These are phyloP conservation scores for Fonsecaea monophora DNA, from an alignment of 2,329 filamentous ascomycete species.

Conservation along the genomic window DNA sequence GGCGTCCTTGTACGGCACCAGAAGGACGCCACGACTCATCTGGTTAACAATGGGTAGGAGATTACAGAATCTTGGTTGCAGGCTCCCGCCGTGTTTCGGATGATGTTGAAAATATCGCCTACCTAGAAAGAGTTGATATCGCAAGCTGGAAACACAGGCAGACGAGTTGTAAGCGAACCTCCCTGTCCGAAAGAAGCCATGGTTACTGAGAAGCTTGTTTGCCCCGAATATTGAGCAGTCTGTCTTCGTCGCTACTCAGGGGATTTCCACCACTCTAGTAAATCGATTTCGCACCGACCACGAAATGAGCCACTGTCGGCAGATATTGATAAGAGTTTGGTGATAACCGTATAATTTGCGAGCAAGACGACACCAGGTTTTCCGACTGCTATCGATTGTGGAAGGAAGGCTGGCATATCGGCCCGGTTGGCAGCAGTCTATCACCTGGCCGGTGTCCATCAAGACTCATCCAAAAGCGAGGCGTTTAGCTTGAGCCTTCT, in stretches of 20 bases:
- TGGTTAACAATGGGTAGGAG: constrained; percentile 5
- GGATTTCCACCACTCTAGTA: constrained; percentile 2
- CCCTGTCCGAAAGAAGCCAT: neutral
- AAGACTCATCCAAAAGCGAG: constrained; percentile 8
- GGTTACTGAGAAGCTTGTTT: neutral
- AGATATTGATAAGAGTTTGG: constrained; percentile 7
- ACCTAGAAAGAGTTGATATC: neutral
- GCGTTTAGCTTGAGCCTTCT: constrained; percentile 11
- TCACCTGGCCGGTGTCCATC: neutral
- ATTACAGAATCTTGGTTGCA: constrained; percentile 9
- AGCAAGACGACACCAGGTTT: constrained; percentile 4
- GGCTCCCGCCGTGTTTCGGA: constrained; percentile 9
- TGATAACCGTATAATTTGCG: constrained; percentile 11
- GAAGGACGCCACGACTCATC: neutral
- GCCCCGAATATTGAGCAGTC: neutral
- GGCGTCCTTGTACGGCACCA: neutral
- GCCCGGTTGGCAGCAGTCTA: constrained; percentile 11
- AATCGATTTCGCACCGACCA: constrained; percentile 13
- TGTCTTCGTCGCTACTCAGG: neutral
- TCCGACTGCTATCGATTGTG: constrained; percentile 3
- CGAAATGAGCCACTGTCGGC: constrained; percentile 1
- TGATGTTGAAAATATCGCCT: constrained; percentile 8
- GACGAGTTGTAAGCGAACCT: constrained; percentile 9
- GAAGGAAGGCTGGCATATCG: constrained; percentile 1
- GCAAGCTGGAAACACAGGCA: constrained; percentile 3